Evolutionary conservation across 345 rosid genomes (phyloP).

Genomic region (Salix purpurea): DNA sequence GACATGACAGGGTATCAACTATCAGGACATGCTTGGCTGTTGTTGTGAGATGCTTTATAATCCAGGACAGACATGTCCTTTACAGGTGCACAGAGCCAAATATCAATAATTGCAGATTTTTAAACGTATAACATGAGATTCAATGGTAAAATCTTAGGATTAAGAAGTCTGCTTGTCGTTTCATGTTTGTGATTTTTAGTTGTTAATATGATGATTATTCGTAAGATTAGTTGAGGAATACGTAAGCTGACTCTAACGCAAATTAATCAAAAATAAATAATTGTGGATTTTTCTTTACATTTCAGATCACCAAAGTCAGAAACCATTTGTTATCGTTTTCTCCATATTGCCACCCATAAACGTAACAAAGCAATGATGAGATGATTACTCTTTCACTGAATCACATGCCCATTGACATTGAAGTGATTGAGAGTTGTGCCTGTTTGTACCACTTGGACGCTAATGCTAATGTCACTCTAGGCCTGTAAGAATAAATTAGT

Average conservation of each 20-base stretch:
- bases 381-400: conserved; percentile 15
- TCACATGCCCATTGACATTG: not conserved
- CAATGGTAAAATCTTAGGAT: no score
- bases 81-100: not conserved
- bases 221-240: no score
- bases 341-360: not conserved
- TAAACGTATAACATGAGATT: not conserved
- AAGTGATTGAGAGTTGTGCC: not conserved
- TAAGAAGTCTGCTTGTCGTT: no score
- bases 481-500: conserved; percentile 13
- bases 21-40: conserved; percentile 9
- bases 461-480: conserved; percentile 12
- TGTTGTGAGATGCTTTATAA: conserved; percentile 5
- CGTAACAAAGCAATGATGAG: not conserved
- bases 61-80: conserved; percentile 19
- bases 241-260: accelerated
- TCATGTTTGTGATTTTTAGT: no score
- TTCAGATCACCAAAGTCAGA: conserved; percentile 5
- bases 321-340: not conserved
- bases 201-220: no score
- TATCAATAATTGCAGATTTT: not conserved
- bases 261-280: not conserved
- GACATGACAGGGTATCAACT: conserved; percentile 19
- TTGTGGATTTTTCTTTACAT: not conserved
- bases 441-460: conserved; percentile 1